Evolutionary conservation across 164 flowering plant species (phyloP).

Genomic region (Saururus chinensis): DNA sequence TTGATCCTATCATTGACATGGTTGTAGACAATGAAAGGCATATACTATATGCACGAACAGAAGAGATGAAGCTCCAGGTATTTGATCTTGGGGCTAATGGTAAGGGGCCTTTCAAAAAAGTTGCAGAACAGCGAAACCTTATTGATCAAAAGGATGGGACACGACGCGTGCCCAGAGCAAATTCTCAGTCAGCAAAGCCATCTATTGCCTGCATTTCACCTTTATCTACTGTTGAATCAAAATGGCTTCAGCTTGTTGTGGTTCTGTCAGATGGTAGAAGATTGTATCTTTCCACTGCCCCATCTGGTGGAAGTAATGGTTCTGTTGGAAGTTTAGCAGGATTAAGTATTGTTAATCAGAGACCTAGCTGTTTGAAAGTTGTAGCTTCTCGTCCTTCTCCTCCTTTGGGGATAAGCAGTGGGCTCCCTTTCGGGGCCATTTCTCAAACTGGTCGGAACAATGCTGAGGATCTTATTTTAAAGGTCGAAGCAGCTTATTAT

Average conservation of each 20-base stretch:
- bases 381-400: conserved; percentile 92
- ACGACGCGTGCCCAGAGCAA: conserved; percentile 49
- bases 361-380: conserved; percentile 82
- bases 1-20: conserved; percentile 93
- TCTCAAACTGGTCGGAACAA: conserved; percentile 67
- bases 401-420: conserved; percentile 72
- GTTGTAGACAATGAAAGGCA: conserved; percentile 82
- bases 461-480: conserved; percentile 68
- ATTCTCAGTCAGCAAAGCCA: conserved; percentile 45
- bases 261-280: conserved; percentile 95
- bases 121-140: conserved; percentile 82
- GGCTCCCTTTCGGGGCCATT: conserved; percentile 64
- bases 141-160: conserved; percentile 68
- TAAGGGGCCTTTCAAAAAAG: conserved; percentile 71
- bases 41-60: conserved; percentile 83
- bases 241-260: conserved; percentile 88
- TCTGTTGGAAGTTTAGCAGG: conserved; percentile 50
- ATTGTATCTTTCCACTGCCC: conserved; percentile 77
- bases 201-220: conserved; percentile 80
- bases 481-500: conserved; percentile 77
- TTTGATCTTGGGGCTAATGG: conserved; percentile 67
- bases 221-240: conserved; percentile 77
- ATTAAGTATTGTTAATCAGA: conserved; percentile 33
- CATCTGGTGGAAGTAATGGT: conserved; percentile 52
- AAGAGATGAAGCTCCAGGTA: conserved; percentile 88